Base-by-base conservation (phyloP, 2,329 filamentous ascomycete genomes). In the Cryphonectria parasitica region DNA sequence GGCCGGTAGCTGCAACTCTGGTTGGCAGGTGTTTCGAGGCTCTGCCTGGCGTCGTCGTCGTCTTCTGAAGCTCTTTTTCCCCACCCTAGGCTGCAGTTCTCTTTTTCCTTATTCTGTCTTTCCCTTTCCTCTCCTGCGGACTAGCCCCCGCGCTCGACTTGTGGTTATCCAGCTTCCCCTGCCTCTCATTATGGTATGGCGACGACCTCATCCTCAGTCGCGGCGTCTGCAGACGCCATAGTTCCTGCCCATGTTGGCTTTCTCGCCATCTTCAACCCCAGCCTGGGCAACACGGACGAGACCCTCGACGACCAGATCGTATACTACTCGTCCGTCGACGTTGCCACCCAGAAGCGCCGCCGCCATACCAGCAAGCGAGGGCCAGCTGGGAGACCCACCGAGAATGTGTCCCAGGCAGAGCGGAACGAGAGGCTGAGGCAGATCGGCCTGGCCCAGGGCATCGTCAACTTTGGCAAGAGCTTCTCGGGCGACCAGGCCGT, bases 371-470 rank as follows among this genome's bases (percentile, higher is more conserved):
- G 83, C 74, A 80, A 84, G 75, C 67, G 71, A 67, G 45, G 58
- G 10, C 80, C 82, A 10, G 80, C 80, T 41, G 79, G 80, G 39
- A 80, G 81, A 25, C 82, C 83, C 1, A 83, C 80, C 17, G 82
- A 84, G 43, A 78, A 79, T 67, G 74, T 86, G 39, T 85, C 85
- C 2, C 82, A 87, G 64, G 89, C 93, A 74, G 90, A 94, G 77
- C 89, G 90, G 77, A 96, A 98, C 80, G 92, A 97, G 82, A 91
- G 91, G 76, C 84, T 98, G 76, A 89, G 96, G 74, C 95, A 98
- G 84, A 94, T 99, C 78, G 96, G 96, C 52, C 89, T 99, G 73
- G 96, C 96, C 56, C 96, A 99, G 83, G 96, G 95, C 78, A 97
- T 98, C 91, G 91, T 97, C 71, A 92, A 91, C 79, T 99, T 99